Evolutionary conservation across 2,329 filamentous ascomycete genomes (phyloP), one percentile per base, ranked within the genome.

Genomic region (Teratosphaeria pseudoeucalypti): DNA sequence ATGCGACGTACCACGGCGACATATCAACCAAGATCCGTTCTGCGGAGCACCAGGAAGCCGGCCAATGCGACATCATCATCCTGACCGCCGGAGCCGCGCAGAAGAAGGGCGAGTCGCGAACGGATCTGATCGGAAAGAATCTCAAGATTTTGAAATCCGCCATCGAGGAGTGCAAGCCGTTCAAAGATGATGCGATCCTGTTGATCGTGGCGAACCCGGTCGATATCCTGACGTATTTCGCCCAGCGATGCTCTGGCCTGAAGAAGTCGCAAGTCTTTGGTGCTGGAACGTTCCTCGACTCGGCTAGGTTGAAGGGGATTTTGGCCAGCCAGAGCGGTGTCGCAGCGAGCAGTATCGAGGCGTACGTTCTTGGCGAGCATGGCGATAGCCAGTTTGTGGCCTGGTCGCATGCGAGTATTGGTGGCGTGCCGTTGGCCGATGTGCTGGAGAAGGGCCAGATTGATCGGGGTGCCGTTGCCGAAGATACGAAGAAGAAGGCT

Each of bases 31-130:
- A 72, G 37, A 75, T 81, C 19, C n/a, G 75, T 72, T 23, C 73
- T 76, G 55, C 29, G 16, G 39, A 32, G 34, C 55, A 57, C 57
- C 71, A 71, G 26, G 81, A 83, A 63, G 80, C 80, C 1, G 73
- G 76, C n/a, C 77, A 81, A 66, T 78, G 78, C 54, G 80, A 83
- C 64, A 77, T 83, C 34, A 74, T 83, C 6, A 75, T 83, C 54
- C 77, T 83, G 56, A 81, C 80, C 0, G 79, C 80, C 0, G 81
- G 80, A 37, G 78, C 79, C n/a, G 82, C 78, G 66, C 76, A 79
- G 68, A 75, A 75, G 63, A 65, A 70, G 69, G 77, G 77, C 10
- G 75, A 80, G 72, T 76, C 76, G 12, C 71, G 77, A 11, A 70
- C 78, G 6, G 75, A 77, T 37, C 73, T 80, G 1, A 71, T 80